phyloP scores from a whole-genome alignment of 2,329 filamentous ascomycete genomes.

The Elsinoe arachidis region DNA sequence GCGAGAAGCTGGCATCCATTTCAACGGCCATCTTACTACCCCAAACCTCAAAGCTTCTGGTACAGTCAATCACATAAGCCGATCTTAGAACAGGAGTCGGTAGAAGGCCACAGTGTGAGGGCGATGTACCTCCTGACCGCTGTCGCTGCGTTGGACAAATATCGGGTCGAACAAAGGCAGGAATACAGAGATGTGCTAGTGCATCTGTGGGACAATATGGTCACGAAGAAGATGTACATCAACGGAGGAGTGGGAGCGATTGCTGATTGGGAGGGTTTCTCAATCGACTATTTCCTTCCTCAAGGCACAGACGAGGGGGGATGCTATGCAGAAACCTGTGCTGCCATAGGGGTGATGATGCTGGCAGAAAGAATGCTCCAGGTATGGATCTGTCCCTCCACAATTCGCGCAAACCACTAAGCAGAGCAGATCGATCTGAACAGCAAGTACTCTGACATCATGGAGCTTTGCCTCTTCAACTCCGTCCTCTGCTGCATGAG shows the following conservation, averaged over 20 bases:
- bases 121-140: conserved; percentile 54
- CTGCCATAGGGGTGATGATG: conserved; percentile 53
- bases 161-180: conserved; percentile 24
- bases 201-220: conserved; percentile 52
- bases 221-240: conserved; percentile 53
- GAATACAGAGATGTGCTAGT: conserved; percentile 32
- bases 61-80: conserved; percentile 51
- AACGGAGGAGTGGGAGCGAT: conserved; percentile 53
- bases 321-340: conserved; percentile 55
- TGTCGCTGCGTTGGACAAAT: conserved; percentile 46
- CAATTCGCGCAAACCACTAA: neutral
- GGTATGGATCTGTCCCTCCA: neutral
- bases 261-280: conserved; percentile 53
- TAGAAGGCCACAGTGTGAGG: conserved; percentile 53
- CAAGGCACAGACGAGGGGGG: conserved; percentile 53
- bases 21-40: conserved; percentile 41
- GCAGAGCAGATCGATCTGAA: conserved; percentile 38
- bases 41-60: conserved; percentile 34
- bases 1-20: conserved; percentile 41
- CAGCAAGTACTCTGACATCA: conserved; percentile 47
- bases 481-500: conserved; percentile 51
- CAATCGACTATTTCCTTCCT: conserved; percentile 50
- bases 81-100: conserved; percentile 44
- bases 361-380: conserved; percentile 49
- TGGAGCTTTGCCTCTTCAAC: conserved; percentile 56